Percentiles rank a stretch among this genome's conserved stretches.
These are phyloP conservation scores for Malassezia yamatoensis DNA, from an alignment of 1,284 basidiomycete genomes.

Conservation along the genomic window DNA sequence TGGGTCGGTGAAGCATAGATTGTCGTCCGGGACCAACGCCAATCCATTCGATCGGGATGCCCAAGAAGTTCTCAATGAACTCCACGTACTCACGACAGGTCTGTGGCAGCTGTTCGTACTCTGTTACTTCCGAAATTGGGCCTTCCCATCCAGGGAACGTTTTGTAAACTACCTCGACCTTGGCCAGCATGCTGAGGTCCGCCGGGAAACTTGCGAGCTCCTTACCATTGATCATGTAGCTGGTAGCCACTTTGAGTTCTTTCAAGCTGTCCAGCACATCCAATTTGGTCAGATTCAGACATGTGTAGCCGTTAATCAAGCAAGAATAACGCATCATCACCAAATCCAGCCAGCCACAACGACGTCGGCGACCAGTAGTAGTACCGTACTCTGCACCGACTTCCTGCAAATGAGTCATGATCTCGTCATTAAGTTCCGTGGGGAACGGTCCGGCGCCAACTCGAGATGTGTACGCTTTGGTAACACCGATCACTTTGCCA, in stretches of 20 bases:
- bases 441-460: conserved; percentile 97
- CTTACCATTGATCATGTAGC: conserved; percentile 68
- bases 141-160: conserved; percentile 86
- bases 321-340: conserved; percentile 87
- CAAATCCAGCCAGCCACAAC: conserved; percentile 94
- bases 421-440: conserved; percentile 78
- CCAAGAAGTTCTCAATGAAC: conserved; percentile 72
- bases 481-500: conserved; percentile 75
- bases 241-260: conserved; percentile 79
- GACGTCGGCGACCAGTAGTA: conserved; percentile 79
- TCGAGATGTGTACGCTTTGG: conserved; percentile 95
- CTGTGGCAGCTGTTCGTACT: conserved; percentile 70
- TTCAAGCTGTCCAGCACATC: conserved; percentile 76
- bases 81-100: conserved; percentile 78
- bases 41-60: conserved; percentile 79
- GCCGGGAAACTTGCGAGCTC: conserved; percentile 84
- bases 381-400: conserved; percentile 83
- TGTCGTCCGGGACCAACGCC: conserved; percentile 76
- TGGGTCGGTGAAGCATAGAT: conserved; percentile 57
- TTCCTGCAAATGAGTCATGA: conserved; percentile 81
- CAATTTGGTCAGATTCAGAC: conserved; percentile 87
- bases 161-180: conserved; percentile 77
- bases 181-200: conserved; percentile 68
- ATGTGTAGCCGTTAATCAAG: conserved; percentile 90
- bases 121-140: conserved; percentile 60